Evolutionary conservation across 2,329 filamentous ascomycete species (phyloP), one percentile per base, ranked within the genome.

Genomic region (Tolypocladium ovalisporum): DNA sequence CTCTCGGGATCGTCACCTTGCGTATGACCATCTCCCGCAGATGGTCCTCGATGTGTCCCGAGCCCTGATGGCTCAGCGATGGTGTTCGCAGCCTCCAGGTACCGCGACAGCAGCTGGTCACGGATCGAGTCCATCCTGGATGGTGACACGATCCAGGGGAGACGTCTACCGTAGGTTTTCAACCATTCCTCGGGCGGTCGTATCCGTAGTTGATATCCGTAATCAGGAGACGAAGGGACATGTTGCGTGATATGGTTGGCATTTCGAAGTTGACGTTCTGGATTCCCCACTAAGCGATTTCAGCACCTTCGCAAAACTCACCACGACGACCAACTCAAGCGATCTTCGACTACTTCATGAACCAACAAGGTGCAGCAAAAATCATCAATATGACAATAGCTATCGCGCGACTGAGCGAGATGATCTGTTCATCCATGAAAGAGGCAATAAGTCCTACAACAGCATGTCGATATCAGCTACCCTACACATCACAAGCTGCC

Each of bases 101-200:
- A 71, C 53, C 61, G 64, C 49, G 57, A 55, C 13, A 71, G 58
- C 49, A 70, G 52, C 24, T 57, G 57, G 17, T 58, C 54, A 53
- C 62, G 62, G 37, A 59, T 35, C 47, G 59, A 58, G 13, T 57
- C 57, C 67, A 69, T 68, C 40, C 8, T 53, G 1, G 9, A 2
- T 9, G 17, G 17, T 7, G 1, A 2, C 2, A 8, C 4, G 10
- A 27, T 27, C 29, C n/a, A 8, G 32, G 27, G 39, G 3, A 13
- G 17, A 19, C 32, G 27, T 9, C 4, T 17, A 2, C 2, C 34
- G 8, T n/a, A n/a, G 17, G 9, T 27, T 3, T 13, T n/a, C 19
- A 3, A n/a, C 12, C 19, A 5, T n/a, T 13, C 10, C 5, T 19
- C 1, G 4, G 15, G 4, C 17, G 4, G 4, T 7, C n/a, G 15